phyloP scores from a whole-genome alignment of 2,329 filamentous ascomycete species.

The Aspergillus sojae region DNA sequence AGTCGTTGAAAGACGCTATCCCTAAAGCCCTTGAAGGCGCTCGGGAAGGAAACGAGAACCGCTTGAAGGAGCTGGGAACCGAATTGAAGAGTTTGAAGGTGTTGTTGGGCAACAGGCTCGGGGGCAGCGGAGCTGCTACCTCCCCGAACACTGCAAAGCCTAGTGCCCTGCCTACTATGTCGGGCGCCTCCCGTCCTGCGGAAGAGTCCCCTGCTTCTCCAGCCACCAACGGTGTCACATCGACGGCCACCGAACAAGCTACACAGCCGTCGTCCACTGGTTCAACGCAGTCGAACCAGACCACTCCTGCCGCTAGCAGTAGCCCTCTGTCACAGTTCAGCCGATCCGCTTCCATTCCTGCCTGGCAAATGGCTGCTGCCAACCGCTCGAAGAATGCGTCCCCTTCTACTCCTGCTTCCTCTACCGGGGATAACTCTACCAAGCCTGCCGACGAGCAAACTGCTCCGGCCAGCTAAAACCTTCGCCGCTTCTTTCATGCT shows the following conservation, averaged over 20 bases:
- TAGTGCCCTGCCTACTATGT: conserved; percentile 28
- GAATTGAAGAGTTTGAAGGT: conserved; percentile 94
- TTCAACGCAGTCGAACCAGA: conserved; percentile 37
- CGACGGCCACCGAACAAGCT: conserved; percentile 30
- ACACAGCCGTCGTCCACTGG: conserved; percentile 28
- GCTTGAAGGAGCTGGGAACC: conserved; percentile 79
- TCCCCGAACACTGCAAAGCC: conserved; percentile 36
- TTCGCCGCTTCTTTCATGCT: background rate
- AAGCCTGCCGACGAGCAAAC: conserved; percentile 30
- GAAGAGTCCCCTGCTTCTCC: conserved; percentile 26
- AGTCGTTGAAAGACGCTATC: conserved; percentile 78
- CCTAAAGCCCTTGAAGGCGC: conserved; percentile 87
- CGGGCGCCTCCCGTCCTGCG: conserved; percentile 24
- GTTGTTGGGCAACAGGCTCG: conserved; percentile 69
- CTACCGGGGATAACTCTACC: conserved; percentile 23
- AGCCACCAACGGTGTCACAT: conserved; percentile 30
- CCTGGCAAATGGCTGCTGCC: conserved; percentile 76
- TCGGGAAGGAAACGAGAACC: conserved; percentile 77
- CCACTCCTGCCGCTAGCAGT: conserved; percentile 31
- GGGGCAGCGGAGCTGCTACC: conserved; percentile 36
- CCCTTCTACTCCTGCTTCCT: conserved; percentile 27
- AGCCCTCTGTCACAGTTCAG: conserved; percentile 55
- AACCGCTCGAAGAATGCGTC: conserved; percentile 50
- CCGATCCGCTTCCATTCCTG: conserved; percentile 69
- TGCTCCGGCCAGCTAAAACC: conserved; percentile 32